phyloP scores from a whole-genome alignment of 352 stramenopile species.

The Aphanomyces astaci region DNA sequence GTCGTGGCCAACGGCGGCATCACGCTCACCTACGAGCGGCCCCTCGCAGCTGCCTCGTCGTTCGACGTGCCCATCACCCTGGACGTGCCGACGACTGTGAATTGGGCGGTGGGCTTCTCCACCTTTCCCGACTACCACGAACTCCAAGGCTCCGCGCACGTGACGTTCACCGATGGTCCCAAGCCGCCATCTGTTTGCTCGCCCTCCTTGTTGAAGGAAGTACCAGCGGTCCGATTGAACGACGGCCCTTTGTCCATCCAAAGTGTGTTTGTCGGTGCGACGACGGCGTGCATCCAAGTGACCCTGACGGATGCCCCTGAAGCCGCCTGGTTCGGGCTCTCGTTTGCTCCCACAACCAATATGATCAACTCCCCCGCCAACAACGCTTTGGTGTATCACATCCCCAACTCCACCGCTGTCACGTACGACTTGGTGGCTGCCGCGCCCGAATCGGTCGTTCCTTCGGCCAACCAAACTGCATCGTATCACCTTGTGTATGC shows the following conservation, averaged over 20 bases:
- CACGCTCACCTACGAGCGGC: background rate
- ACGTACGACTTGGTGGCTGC: background rate
- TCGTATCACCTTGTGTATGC: background rate
- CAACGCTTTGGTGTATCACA: background rate
- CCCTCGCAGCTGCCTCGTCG: background rate
- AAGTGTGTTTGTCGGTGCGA: background rate
- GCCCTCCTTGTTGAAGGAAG: no score
- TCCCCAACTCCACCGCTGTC: background rate
- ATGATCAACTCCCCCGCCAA: conserved; percentile 4
- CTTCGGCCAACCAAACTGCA: background rate
- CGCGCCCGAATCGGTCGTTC: background rate
- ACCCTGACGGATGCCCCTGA: background rate
- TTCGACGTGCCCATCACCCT: background rate
- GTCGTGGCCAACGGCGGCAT: background rate
- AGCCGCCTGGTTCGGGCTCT: background rate
- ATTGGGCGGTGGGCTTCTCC: background rate
- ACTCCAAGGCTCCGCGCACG: background rate
- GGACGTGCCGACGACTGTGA: background rate
- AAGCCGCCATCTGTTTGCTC: no score
- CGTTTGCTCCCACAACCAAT: background rate
- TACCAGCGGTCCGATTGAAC: no score
- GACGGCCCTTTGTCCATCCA: background rate
- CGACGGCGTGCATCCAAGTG: background rate
- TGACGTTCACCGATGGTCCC: background rate
- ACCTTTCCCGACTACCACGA: background rate